Conservation (phyloP, 352 stramenopile genomes). For the Vaucheria bursata region DNA sequence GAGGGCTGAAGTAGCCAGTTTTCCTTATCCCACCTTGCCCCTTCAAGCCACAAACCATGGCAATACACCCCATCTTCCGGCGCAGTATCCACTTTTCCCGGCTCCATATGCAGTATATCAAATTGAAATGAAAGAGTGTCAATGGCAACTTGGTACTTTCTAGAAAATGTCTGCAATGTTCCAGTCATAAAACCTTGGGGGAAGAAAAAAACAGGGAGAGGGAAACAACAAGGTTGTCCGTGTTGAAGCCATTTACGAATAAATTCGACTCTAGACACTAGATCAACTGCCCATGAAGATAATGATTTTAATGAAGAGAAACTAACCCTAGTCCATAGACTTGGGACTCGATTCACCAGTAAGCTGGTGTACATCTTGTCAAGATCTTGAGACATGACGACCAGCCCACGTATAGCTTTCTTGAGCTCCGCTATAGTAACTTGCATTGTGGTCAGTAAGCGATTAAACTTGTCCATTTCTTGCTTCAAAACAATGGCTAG, state of each 20-base stretch:
- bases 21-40: constrained; percentile 69
- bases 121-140: constrained; percentile 84
- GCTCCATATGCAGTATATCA: constrained; percentile 56
- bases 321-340: constrained; percentile 70
- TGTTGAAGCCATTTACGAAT: constrained; percentile 75
- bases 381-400: constrained; percentile 86
- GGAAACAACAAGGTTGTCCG: constrained; percentile 78
- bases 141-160: constrained; percentile 85
- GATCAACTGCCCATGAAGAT: constrained; percentile 77
- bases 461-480: constrained; percentile 88
- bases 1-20: constrained; percentile 64
- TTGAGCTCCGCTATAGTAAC: constrained; percentile 60
- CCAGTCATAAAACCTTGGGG: constrained; percentile 89
- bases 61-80: constrained; percentile 82
- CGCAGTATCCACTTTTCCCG: constrained; percentile 55
- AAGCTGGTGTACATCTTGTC: constrained; percentile 90
- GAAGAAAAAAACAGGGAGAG: constrained; percentile 87
- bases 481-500: constrained; percentile 80
- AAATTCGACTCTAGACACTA: constrained; percentile 72
- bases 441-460: constrained; percentile 69
- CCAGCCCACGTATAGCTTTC: constrained; percentile 62
- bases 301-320: constrained; percentile 85
- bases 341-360: constrained; percentile 75
- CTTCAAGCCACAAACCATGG: constrained; percentile 65
- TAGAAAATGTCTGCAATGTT: constrained; percentile 82